These are phyloP conservation scores for Pythium periplocum DNA, from an alignment of 352 stramenopile species.

Conservation along the genomic window DNA sequence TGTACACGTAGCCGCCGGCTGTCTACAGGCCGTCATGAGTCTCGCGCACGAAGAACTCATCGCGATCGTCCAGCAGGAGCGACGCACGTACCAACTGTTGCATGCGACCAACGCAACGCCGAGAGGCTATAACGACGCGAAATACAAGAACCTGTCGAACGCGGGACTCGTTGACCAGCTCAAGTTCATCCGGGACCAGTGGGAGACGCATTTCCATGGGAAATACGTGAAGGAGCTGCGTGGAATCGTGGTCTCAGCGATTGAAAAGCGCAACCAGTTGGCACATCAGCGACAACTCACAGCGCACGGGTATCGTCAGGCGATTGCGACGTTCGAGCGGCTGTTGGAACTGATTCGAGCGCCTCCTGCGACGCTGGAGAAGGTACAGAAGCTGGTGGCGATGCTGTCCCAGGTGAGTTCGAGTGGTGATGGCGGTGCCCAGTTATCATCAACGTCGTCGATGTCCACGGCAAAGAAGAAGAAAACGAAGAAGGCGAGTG, in stretches of 20 bases:
- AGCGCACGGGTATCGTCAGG: constrained; percentile 21
- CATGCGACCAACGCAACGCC: no score
- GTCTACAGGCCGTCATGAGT: constrained; percentile 37
- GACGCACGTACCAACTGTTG: constrained; percentile 3
- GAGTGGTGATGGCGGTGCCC: no score
- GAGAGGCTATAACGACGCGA: neutral
- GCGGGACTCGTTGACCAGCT: constrained; percentile 20
- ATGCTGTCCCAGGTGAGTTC: constrained; percentile 7
- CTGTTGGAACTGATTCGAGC: constrained; percentile 32
- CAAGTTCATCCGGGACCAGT: constrained; percentile 32
- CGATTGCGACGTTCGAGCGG: constrained; percentile 29
- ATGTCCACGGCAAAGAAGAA: constrained; percentile 2
- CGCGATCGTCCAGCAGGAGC: constrained; percentile 29
- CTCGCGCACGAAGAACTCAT: constrained; percentile 30
- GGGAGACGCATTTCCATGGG: constrained; percentile 28
- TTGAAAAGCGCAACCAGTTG: constrained; percentile 32
- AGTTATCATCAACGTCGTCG: no score
- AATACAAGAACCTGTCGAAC: constrained; percentile 2
- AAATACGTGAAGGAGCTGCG: constrained; percentile 19
- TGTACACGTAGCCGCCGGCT: constrained; percentile 18
- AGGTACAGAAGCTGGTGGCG: constrained; percentile 24
- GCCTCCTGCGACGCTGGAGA: constrained; percentile 18
- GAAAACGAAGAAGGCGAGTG: constrained; percentile 19
- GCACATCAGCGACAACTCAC: constrained; percentile 28
- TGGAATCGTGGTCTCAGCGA: constrained; percentile 22